These are phyloP conservation scores for Sugiyamaella marilandica DNA, from an alignment of 805 yeast species.

Conservation along the genomic window DNA sequence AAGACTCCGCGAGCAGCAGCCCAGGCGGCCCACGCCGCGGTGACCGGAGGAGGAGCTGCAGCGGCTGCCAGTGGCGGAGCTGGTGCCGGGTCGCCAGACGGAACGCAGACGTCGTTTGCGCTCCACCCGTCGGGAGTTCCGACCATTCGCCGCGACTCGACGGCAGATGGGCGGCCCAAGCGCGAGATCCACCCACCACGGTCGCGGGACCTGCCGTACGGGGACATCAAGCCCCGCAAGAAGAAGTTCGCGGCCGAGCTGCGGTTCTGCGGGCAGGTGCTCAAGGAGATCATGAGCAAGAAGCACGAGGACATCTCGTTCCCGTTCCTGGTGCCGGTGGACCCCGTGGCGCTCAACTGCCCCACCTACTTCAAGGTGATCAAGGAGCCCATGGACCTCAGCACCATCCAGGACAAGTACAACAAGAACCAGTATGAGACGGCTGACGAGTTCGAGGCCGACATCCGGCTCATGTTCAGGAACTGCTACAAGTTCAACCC, in stretches of 20 bases:
- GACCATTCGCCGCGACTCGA: conserved; percentile 68
- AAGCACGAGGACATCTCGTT: conserved; percentile 80
- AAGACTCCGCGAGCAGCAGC: conserved; percentile 26
- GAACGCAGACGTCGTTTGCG: conserved; percentile 26
- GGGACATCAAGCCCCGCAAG: conserved; percentile 80
- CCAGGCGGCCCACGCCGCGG: conserved; percentile 26
- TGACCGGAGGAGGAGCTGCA: conserved; percentile 30
- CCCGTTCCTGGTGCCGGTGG: conserved; percentile 92
- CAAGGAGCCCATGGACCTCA: conserved; percentile 91
- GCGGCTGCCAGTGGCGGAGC: conserved; percentile 25
- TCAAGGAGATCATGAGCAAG: conserved; percentile 77
- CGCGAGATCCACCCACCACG: conserved; percentile 96
- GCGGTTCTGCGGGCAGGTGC: conserved; percentile 73
- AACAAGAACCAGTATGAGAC: conserved; percentile 83
- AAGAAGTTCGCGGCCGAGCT: conserved; percentile 88
- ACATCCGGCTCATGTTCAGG: conserved; percentile 74
- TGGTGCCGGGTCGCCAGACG: conserved; percentile 11
- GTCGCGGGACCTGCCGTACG: conserved; percentile 84
- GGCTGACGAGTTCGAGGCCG: conserved; percentile 81
- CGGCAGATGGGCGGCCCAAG: conserved; percentile 70
- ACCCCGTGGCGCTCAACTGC: conserved; percentile 87
- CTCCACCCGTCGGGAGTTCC: conserved; percentile 48
- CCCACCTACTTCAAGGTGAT: conserved; percentile 85
- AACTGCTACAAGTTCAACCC: conserved; percentile 94
- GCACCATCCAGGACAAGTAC: conserved; percentile 74